Conservation (phyloP, 768 basidiomycete species). For the Chlorophyllum brunneum region DNA sequence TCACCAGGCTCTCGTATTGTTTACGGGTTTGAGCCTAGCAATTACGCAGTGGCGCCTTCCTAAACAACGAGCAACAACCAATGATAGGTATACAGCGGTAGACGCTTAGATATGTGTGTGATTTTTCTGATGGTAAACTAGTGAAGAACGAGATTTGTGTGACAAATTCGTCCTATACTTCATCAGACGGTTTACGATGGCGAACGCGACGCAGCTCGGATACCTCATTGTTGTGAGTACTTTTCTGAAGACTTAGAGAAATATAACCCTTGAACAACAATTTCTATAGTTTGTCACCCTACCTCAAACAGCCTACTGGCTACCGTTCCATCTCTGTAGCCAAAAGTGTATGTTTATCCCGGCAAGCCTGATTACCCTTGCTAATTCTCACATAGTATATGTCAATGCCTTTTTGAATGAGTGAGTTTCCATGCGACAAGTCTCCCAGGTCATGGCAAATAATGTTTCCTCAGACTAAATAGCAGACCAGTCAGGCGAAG, state of each 20-base stretch:
- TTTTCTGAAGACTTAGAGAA: no score
- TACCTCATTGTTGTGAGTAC: slow-evolving; percentile 11
- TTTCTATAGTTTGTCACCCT: slow-evolving; percentile 20
- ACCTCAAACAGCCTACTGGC: slow-evolving; percentile 22
- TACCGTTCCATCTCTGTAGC: slow-evolving; percentile 24
- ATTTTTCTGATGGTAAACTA: neutral
- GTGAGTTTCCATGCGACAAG: neutral
- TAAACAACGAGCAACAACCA: neutral
- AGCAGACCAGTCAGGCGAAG: neutral
- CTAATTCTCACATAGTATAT: neutral
- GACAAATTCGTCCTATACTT: slow-evolving; percentile 18
- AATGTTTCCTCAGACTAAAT: neutral
- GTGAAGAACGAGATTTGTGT: slow-evolving; percentile 11
- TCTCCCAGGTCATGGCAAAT: neutral
- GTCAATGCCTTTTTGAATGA: slow-evolving; percentile 8
- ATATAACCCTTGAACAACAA: no score
- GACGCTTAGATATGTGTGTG: neutral
- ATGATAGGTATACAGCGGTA: neutral
- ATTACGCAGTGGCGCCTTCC: neutral
- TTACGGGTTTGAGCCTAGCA: neutral
- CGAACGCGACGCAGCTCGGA: slow-evolving; percentile 16
- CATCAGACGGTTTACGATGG: slow-evolving; percentile 15
- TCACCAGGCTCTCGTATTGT: neutral
- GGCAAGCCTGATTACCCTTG: neutral
- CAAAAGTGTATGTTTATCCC: slow-evolving; percentile 20